Evolutionary conservation across 2,329 filamentous ascomycete genomes (phyloP), one percentile per base, ranked within the genome.

Genomic region (Botrytis galanthina): DNA sequence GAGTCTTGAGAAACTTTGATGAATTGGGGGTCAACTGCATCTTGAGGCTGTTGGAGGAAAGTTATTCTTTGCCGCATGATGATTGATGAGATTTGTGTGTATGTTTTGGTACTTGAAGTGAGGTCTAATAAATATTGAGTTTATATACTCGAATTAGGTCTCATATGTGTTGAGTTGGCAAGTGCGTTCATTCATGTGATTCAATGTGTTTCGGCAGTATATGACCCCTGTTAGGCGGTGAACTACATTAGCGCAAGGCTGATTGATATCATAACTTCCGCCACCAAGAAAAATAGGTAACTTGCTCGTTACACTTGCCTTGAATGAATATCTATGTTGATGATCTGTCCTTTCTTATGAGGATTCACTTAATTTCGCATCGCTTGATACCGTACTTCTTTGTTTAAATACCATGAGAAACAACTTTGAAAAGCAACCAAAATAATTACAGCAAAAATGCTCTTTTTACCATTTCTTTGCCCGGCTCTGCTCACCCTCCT

Each of bases 21-120:
- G 63, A 88, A 84, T 2, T 87, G 83, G 0, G 92, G 91, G 70
- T 92, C 88, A 75, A 95, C 86, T 3, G 86, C 86, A 73, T 88
- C 84, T 61, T 90, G 88, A n/a, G 87, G 85, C 35, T 87, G 86
- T 77, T 92, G 90, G 71, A 97, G 84, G 76, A 94, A 96, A 0
- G 95, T 97, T 78, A 94, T 90, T 83, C 93, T 87, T 83, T 94
- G 89, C 78, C 91, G 90, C 93, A 95, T 94, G 57, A 71, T 84
- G 73, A 29, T 54, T 54, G 48, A 48, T n/a, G n/a, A 7, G 18
- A 37, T 48, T 60, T 70, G 12, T 32, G 39, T 42, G 14, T 57
- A 42, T 32, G 22, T 29, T 32, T 7, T 10, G 18, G 37, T 39
- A 37, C 26, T 46, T 44, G 70, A 37, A 63, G 29, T 69, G 37